A percentile compares a stretch with the other conserved stretches of the same genome.
Evolutionary conservation across 164 flowering plant genomes (phyloP).

Genomic region (Litsea cubeba): DNA sequence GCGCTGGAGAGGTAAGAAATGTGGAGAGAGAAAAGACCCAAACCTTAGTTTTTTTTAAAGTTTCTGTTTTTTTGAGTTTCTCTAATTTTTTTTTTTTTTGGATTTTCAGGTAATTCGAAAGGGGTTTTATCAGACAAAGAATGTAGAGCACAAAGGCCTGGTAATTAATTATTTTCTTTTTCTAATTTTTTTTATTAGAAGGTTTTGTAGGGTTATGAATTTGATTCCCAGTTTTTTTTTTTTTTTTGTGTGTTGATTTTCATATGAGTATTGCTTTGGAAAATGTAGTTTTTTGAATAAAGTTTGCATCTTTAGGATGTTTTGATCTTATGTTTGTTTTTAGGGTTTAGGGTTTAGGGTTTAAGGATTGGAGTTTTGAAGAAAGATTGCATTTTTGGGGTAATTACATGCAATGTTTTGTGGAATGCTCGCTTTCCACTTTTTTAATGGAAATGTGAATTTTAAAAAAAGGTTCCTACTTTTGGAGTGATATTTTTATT

Average conservation of each 20-base stretch:
- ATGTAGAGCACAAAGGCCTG: conserved; percentile 86
- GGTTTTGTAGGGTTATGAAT: neutral
- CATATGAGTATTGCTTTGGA: neutral
- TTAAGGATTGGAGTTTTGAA: too few relatives aligned
- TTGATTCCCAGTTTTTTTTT: neutral
- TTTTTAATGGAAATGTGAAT: neutral
- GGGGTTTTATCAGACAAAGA: conserved; percentile 69
- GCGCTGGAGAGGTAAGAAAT: conserved; percentile 69
- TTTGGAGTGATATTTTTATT: neutral
- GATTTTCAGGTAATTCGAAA: conserved; percentile 57
- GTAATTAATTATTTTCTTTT: conserved; percentile 23
- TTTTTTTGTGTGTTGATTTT: too few relatives aligned
- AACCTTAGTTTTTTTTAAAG: neutral
- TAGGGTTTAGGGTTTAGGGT: neutral
- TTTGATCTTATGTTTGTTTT: too few relatives aligned
- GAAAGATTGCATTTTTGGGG: neutral
- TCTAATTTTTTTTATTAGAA: too few relatives aligned
- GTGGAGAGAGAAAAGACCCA: neutral
- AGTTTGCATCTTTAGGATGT: neutral
- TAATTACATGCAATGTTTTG: neutral
- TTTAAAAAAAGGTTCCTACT: neutral
- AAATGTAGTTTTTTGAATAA: neutral
- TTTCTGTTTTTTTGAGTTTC: neutral
- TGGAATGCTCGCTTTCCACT: neutral
- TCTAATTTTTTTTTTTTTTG: neutral